phyloP scores from a whole-genome alignment of 768 basidiomycete genomes.

The Porpolomopsis calyptriformis region DNA sequence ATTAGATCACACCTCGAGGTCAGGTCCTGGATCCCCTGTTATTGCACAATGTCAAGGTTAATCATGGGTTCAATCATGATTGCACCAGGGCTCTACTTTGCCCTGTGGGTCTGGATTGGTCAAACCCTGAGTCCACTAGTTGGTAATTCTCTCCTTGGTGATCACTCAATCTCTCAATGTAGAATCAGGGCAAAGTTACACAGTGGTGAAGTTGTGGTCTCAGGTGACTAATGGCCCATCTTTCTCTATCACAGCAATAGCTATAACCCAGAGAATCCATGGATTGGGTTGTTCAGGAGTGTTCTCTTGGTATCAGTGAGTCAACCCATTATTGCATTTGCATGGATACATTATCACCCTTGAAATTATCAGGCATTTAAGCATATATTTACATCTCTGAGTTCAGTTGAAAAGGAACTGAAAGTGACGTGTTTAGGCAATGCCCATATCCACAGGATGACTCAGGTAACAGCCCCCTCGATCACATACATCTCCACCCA shows the following conservation, averaged over 20 bases:
- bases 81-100: conserved; percentile 13
- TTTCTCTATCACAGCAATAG: not conserved
- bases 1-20: conserved; percentile 2
- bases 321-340: not conserved
- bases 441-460: conserved; percentile 1
- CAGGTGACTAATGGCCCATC: conserved; percentile 4
- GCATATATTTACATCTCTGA: not conserved
- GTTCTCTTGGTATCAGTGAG: not conserved
- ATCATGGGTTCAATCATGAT: conserved; percentile 9
- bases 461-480: conserved; percentile 5
- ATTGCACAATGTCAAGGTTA: conserved; percentile 9
- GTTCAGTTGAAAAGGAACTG: conserved; percentile 1
- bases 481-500: conserved; percentile 8
- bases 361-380: not conserved
- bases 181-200: not conserved
- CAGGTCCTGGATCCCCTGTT: conserved; percentile 2
- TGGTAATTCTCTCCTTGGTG: not conserved
- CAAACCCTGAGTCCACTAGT: conserved; percentile 10
- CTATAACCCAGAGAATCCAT: conserved; percentile 3
- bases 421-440: not conserved
- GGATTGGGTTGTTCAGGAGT: conserved; percentile 1
- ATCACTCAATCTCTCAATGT: not conserved
- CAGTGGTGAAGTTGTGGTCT: not conserved
- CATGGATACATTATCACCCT: not conserved
- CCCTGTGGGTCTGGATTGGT: conserved; percentile 15